phyloP scores from a whole-genome alignment of 805 yeast genomes.

The Candida maesae region DNA sequence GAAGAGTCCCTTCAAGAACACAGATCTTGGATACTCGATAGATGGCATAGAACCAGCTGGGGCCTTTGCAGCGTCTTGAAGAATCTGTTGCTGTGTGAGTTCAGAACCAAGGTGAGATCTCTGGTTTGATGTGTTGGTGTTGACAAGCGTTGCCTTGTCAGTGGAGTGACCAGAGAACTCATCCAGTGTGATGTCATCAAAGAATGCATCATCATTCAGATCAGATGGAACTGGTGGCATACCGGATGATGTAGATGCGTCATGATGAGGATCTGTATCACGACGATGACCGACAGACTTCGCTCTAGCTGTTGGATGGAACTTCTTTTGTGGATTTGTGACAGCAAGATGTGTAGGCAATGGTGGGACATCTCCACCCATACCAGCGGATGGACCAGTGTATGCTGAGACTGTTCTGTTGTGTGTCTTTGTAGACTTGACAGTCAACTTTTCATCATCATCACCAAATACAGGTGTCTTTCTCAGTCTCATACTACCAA shows the following conservation, averaged over 20 bases:
- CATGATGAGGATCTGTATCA: constrained; percentile 30
- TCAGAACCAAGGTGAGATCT: constrained; percentile 22
- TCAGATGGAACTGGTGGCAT: constrained; percentile 32
- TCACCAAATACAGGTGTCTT: constrained; percentile 16
- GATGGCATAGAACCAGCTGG: constrained; percentile 85
- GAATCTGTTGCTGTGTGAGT: constrained; percentile 45
- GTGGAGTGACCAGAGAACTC: constrained; percentile 34
- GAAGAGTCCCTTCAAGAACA: constrained; percentile 89
- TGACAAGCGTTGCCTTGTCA: constrained; percentile 19
- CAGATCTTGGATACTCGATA: constrained; percentile 86
- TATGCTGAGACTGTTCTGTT: constrained; percentile 29
- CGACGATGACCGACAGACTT: constrained; percentile 83
- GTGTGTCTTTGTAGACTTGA: constrained; percentile 17
- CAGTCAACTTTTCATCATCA: constrained; percentile 7
- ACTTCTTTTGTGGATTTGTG: constrained; percentile 28
- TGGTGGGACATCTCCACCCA: constrained; percentile 9
- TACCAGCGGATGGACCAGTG: constrained; percentile 13
- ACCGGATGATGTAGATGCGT: constrained; percentile 2
- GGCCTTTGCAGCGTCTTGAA: constrained; percentile 50
- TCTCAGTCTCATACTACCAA: constrained; percentile 23
- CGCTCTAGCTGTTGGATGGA: constrained; percentile 84
- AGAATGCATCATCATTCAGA: constrained; percentile 41
- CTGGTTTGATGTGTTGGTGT: constrained; percentile 15
- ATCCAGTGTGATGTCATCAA: constrained; percentile 56
- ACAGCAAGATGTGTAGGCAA: constrained; percentile 1